Percentiles rank a stretch among this genome's conserved stretches.
Conservation (phyloP, 768 basidiomycete genomes). For the Suillus hirtellus region DNA sequence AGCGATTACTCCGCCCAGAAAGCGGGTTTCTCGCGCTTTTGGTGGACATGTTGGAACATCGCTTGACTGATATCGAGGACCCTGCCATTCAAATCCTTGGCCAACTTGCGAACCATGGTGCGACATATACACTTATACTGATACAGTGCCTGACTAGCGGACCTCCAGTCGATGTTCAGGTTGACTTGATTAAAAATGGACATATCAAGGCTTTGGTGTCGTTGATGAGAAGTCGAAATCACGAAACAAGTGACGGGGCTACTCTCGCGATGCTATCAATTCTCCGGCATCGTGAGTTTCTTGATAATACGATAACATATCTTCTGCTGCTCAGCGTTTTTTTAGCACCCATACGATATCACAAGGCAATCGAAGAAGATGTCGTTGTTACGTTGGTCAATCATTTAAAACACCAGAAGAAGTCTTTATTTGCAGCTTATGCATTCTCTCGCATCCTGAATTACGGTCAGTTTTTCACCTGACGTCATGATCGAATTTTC, state of each 20-base stretch:
- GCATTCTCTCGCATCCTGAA: slow-evolving; percentile 3
- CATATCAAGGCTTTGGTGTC: background rate
- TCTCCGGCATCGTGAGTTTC: slow-evolving; percentile 4
- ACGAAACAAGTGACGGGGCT: slow-evolving; percentile 6
- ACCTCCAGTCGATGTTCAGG: slow-evolving; percentile 4
- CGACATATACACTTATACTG: background rate
- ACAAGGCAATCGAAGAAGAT: background rate
- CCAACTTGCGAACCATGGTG: slow-evolving; percentile 5
- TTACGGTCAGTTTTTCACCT: background rate
- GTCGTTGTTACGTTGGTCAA: slow-evolving; percentile 7
- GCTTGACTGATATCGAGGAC: slow-evolving; percentile 11
- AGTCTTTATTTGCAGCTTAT: slow-evolving; percentile 10
- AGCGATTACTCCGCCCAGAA: background rate
- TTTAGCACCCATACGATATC: slow-evolving; percentile 7
- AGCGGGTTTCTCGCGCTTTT: background rate
- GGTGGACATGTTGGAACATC: slow-evolving; percentile 11
- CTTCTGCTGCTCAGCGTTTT: background rate
- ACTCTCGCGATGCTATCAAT: slow-evolving; percentile 1
- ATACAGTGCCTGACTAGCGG: background rate
- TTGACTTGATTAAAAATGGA: slow-evolving; percentile 5
- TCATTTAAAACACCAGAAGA: slow-evolving; percentile 3
- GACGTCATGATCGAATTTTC: background rate
- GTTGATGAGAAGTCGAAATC: slow-evolving; percentile 5
- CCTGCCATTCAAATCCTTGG: slow-evolving; percentile 10
- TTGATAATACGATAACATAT: background rate